A percentile compares a stretch with the other conserved stretches of the same genome.
These are phyloP conservation scores for Nicotiana rustica DNA, from an alignment of 305 asterid species.

Conservation along the genomic window DNA sequence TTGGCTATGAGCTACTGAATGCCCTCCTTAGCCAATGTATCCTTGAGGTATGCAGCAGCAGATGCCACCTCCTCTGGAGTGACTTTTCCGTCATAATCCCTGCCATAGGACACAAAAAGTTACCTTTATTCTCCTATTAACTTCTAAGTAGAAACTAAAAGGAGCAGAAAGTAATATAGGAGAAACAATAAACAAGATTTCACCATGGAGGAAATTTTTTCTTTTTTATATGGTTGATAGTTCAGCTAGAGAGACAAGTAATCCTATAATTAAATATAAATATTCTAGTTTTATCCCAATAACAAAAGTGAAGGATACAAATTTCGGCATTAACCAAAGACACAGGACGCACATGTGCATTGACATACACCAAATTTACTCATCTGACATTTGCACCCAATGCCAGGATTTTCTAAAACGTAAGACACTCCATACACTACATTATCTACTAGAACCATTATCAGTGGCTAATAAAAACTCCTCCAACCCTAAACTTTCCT, in stretches of 20 bases:
- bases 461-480: conserved; percentile 14
- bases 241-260: background rate
- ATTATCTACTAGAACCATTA: conserved; percentile 25
- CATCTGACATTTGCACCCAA: background rate
- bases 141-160: background rate
- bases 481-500: conserved; percentile 11
- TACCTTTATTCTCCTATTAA: background rate
- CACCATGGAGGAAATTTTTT: conserved; percentile 13
- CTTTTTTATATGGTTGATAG: conserved; percentile 2
- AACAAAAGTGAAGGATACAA: background rate
- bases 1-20: conserved; percentile 83
- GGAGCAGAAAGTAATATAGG: conserved; percentile 30
- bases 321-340: background rate
- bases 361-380: conserved; percentile 24
- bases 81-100: conserved; percentile 98
- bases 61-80: conserved; percentile 98
- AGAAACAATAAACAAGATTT: conserved; percentile 33
- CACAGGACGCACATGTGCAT: background rate
- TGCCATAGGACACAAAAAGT: conserved; percentile 40
- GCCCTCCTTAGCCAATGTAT: conserved; percentile 94
- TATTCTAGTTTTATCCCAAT: background rate
- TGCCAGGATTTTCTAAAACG: background rate
- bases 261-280: background rate
- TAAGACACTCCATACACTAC: conserved; percentile 24
- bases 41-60: conserved; percentile 93